Evolutionary conservation across 345 rosid species (phyloP), one percentile per base, ranked within the genome.

Genomic region (Eucalyptus camaldulensis): DNA sequence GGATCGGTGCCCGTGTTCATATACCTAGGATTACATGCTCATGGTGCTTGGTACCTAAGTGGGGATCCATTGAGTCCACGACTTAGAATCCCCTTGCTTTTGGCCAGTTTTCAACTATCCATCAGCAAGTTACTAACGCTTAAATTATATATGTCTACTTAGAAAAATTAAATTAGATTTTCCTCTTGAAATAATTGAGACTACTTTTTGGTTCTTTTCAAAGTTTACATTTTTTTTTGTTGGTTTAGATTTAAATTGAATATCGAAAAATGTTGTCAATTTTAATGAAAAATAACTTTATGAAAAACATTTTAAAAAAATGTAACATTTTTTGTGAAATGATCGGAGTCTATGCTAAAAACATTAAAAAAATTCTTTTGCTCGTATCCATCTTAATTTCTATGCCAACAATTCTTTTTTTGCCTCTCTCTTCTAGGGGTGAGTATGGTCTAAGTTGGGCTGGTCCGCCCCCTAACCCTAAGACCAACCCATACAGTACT

Each of bases 61-160:
- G 27, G 62, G 29, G 62, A 22, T 56, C 29, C 29, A 56, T 22
- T 0, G 6, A 56, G 12, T 24, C 6, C 1, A 0, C 43, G 29
- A 56, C 62, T 24, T 1, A 10, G 62, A 5, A 56, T 13, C 58
- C 58, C 10, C 25, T 53, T 53, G 2, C 58, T 21, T 53, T 53
- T 53, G 25, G 25, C 4, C 1, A 8, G 4, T 53, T 53, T 53
- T 21, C 2, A 2, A 1, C 2, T 56, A 1, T 25, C 29, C 13
- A 56, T 56, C 0, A 0, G 1, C 12, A 56, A 56, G 29, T 24
- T 56, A 56, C 13, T 56, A 24, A 25, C 0, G 6, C 29, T 24
- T 1, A 1, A 56, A 56, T 22, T 22, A 56, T 56, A 56, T 56
- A 56, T 56, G 62, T 56, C 1, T 11, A 0, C 5, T 24, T 56